These are phyloP conservation scores for Suillus fuscotomentosus DNA, from an alignment of 768 basidiomycete species.

Conservation along the genomic window DNA sequence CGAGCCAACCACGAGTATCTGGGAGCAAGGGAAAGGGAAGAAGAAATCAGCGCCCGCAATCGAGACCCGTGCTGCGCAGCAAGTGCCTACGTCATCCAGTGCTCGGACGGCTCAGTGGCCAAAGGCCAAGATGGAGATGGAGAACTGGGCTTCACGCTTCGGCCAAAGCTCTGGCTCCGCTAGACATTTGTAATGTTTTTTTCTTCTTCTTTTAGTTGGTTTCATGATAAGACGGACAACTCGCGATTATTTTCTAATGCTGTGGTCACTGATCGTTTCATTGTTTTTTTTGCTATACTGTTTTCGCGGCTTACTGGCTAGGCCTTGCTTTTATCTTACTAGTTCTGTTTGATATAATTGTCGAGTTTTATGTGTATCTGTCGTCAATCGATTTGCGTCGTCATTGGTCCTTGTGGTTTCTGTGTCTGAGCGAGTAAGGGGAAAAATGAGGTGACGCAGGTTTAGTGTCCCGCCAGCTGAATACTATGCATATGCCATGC, in stretches of 20 bases:
- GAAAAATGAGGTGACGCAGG: too few species aligned
- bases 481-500: too few species aligned
- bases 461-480: neutral
- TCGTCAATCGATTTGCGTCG: neutral
- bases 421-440: neutral
- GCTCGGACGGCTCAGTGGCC: constrained; percentile 30
- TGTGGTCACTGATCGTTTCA: neutral
- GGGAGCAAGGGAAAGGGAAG: constrained; percentile 26
- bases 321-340: constrained; percentile 1
- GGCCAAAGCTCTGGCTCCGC: constrained; percentile 31
- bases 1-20: constrained; percentile 9
- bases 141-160: constrained; percentile 29
- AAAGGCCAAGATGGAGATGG: constrained; percentile 30
- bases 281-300: neutral
- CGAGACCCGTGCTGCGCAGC: constrained; percentile 15
- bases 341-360: neutral
- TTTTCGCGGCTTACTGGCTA: neutral
- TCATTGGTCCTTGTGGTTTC: neutral
- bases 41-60: constrained; percentile 12
- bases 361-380: neutral
- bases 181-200: constrained; percentile 25
- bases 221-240: neutral
- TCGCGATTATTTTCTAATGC: constrained; percentile 1
- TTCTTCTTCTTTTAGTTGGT: neutral
- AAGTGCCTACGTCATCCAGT: constrained; percentile 22